A percentile compares a stretch with the other conserved stretches of the same genome.
phyloP scores from a whole-genome alignment of 345 rosid genomes.

The Gossypium sturtianum region DNA sequence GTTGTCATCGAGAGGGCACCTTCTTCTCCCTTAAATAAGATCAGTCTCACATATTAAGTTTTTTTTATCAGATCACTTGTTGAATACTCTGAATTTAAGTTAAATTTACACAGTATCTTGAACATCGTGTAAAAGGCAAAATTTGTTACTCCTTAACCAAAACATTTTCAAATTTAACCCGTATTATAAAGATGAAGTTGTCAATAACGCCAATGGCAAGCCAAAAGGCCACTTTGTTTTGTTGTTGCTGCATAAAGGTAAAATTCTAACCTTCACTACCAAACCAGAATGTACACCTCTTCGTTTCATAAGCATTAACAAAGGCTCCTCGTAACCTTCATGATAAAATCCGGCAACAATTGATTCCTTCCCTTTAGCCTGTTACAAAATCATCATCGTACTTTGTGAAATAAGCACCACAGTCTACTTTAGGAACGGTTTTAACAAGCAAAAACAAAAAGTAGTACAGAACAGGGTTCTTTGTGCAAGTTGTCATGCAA shows the following conservation, averaged over 20 bases:
- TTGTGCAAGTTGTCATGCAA: background rate
- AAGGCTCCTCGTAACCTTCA: slow-evolving; percentile 86
- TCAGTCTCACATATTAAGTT: slow-evolving; percentile 1
- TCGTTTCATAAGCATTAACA: slow-evolving; percentile 97
- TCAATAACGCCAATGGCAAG: background rate
- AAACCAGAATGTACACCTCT: slow-evolving; percentile 93
- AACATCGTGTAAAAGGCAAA: background rate
- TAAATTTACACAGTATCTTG: background rate
- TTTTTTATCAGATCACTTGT: background rate
- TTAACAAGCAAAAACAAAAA: background rate
- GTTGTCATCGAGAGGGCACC: slow-evolving; percentile 98
- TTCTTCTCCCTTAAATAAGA: slow-evolving; percentile 77
- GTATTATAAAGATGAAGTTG: too few species aligned
- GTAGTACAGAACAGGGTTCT: background rate
- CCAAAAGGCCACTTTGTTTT: background rate
- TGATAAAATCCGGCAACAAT: slow-evolving; percentile 95
- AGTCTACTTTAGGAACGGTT: background rate
- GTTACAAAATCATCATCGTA: slow-evolving; percentile 21
- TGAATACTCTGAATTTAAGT: too few species aligned
- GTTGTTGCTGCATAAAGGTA: slow-evolving; percentile 15
- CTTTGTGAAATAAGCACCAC: background rate
- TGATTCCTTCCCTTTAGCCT: slow-evolving; percentile 89
- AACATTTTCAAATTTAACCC: background rate
- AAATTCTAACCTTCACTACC: slow-evolving; percentile 81
- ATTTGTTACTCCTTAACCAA: background rate